Evolutionary conservation across 2,329 filamentous ascomycete genomes (phyloP).

Genomic region (Alternaria alternata): DNA sequence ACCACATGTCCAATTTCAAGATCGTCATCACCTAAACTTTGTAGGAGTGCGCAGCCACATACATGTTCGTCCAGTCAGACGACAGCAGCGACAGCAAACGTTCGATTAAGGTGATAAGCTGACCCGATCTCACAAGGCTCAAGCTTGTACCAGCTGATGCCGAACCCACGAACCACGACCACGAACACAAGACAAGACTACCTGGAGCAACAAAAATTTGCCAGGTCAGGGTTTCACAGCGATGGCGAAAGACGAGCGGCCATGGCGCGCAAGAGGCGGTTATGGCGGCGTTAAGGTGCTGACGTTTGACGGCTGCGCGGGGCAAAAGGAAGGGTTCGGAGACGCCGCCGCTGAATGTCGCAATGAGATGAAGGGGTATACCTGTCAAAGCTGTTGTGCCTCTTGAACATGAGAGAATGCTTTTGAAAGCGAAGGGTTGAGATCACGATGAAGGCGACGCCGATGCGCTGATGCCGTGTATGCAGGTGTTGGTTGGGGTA

Average conservation of each 20-base stretch:
- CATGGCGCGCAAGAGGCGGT: slow-evolving; percentile 4
- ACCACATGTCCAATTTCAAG: background rate
- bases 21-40: background rate
- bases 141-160: slow-evolving; percentile 1
- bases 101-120: background rate
- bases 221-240: background rate
- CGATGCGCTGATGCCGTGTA: background rate
- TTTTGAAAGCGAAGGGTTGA: background rate
- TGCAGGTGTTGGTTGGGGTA: background rate
- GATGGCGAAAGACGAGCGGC: background rate
- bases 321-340: slow-evolving; percentile 3
- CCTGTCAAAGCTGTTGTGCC: background rate
- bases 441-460: background rate
- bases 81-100: background rate
- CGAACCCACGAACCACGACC: background rate
- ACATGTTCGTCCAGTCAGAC: background rate
- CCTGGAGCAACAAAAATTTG: background rate
- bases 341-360: background rate
- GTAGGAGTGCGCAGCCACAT: background rate
- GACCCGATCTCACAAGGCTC: background rate
- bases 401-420: background rate
- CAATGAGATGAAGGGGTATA: background rate
- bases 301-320: background rate
- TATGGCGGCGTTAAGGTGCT: slow-evolving; percentile 2
- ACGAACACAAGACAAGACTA: background rate